Base-by-base conservation (phyloP, 371 early-diverging fungal species). In the Zychaea mexicana region DNA sequence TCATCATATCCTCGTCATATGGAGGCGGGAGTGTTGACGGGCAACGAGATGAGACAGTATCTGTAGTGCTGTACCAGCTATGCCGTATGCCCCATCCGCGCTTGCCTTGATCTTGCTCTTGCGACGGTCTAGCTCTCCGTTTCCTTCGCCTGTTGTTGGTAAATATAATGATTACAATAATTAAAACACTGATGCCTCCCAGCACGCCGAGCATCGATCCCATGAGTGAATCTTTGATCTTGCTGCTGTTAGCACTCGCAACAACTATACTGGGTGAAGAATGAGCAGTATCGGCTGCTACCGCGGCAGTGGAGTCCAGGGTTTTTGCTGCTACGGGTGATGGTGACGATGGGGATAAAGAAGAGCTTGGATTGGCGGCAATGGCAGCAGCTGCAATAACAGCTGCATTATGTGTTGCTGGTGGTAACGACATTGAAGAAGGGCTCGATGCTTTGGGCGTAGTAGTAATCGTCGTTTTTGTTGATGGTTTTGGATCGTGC, bases 81-180 rank as follows among this genome's bases (percentile, higher is more conserved):
- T 58, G 38, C 28, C 59, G 59, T 58, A 58, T 27, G 9, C 59
- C 59, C 59, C 59, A 58, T 42, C 59, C 59, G n/a, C 59, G 45
- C 26, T 42, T 58, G 17, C 30, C 56, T 22, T 31, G 54, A 2
- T 31, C 54, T 54, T 33, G 21, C 15, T 15, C 21, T 15, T 26
- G 47, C 15, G 19, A 24, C n/a, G 36, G 8, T 10, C 15, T 2
- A 36, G 53, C 17, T 55, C 32, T 55, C 21, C 55, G 10, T 49
- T 49, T 49, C 15, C 26, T 19, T 22, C 61, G 61, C 9, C 32
- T 24, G 9, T n/a, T 5, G 19, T 52, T 49, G 2, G 52, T 21
- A 32, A 60, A 28, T 2, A 52, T 2, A 17, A 60, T 47, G 24
- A 52, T 52, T 4, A 26, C 30, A 15, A 63, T 32, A 2, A 57